phyloP scores from a whole-genome alignment of 1,284 basidiomycete species.

The Rhodofomes roseus region DNA sequence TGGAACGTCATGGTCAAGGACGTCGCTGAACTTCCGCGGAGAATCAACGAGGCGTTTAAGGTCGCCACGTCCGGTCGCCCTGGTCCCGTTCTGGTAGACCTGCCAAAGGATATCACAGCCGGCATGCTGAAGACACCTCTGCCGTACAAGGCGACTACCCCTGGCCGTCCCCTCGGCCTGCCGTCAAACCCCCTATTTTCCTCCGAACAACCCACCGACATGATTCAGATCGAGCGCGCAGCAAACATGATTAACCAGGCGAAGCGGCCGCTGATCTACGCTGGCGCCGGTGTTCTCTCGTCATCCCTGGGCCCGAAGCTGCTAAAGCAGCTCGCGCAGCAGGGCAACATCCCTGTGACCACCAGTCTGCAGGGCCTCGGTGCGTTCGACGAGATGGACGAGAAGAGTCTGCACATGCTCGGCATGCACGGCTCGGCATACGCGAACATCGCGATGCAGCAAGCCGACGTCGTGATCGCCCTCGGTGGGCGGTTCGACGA shows the following conservation, averaged over 20 bases:
- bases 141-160: conserved; percentile 86
- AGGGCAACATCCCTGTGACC: conserved; percentile 94
- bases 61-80: conserved; percentile 96
- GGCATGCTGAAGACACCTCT: conserved; percentile 85
- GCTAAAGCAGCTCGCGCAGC: conserved; percentile 76
- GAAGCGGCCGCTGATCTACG: conserved; percentile 90
- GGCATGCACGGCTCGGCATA: conserved; percentile 99
- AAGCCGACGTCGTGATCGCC: conserved; percentile 96
- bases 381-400: conserved; percentile 89
- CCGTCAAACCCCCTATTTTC: conserved; percentile 72
- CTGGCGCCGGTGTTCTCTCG: conserved; percentile 88
- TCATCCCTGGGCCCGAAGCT: conserved; percentile 82
- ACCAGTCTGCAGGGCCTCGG: conserved; percentile 97
- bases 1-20: conserved; percentile 99
- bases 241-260: conserved; percentile 91
- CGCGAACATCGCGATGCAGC: conserved; percentile 96
- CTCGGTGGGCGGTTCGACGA: conserved; percentile 97
- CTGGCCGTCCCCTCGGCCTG: conserved; percentile 75
- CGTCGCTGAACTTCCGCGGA: conserved; percentile 88
- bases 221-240: conserved; percentile 73
- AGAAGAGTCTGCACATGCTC: conserved; percentile 92
- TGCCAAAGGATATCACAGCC: conserved; percentile 97
- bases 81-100: conserved; percentile 95
- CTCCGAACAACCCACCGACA: conserved; percentile 55
- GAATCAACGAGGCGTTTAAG: conserved; percentile 99